Percentiles rank a stretch among this genome's conserved stretches.
These are phyloP conservation scores for Sordariomycetes sp. DNA, from an alignment of 2,329 filamentous ascomycete species.

Conservation along the genomic window DNA sequence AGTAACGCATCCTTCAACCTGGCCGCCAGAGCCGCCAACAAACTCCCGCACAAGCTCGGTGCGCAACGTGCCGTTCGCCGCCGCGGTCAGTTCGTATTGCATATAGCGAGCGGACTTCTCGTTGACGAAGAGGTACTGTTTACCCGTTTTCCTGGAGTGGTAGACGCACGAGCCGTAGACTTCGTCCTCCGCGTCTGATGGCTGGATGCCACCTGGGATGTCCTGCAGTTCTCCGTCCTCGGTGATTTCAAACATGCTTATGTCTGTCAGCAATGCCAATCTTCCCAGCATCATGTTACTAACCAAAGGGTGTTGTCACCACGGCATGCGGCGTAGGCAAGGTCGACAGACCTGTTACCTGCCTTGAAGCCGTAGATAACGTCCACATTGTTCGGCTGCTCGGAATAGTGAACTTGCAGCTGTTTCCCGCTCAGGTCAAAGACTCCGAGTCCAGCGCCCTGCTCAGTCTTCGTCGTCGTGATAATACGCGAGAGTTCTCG, in stretches of 20 bases:
- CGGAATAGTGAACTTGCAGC: conserved; percentile 32
- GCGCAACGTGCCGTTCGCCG: conserved; percentile 27
- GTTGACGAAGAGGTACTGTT: conserved; percentile 46
- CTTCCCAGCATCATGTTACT: conserved; percentile 6
- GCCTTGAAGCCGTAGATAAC: conserved; percentile 39
- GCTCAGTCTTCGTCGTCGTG: conserved; percentile 40
- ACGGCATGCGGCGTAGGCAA: conserved; percentile 41
- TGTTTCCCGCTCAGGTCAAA: conserved; percentile 39
- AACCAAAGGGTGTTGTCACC: conserved; percentile 43
- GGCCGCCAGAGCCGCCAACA: conserved; percentile 37
- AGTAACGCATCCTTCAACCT: conserved; percentile 44
- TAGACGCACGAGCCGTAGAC: conserved; percentile 46
- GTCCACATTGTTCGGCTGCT: conserved; percentile 45
- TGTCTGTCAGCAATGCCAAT: neutral
- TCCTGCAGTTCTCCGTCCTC: conserved; percentile 30
- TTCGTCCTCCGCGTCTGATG: conserved; percentile 31
- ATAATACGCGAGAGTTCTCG: conserved; percentile 36
- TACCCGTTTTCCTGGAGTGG: conserved; percentile 32
- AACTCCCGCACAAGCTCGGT: conserved; percentile 41
- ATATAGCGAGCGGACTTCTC: conserved; percentile 43
- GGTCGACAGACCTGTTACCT: conserved; percentile 32
- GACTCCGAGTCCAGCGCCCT: conserved; percentile 36
- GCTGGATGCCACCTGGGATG: conserved; percentile 36
- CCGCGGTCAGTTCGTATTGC: conserved; percentile 38
- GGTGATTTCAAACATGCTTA: conserved; percentile 38